phyloP scores from a whole-genome alignment of 345 rosid genomes.

The Chamaenerion angustifolium region DNA sequence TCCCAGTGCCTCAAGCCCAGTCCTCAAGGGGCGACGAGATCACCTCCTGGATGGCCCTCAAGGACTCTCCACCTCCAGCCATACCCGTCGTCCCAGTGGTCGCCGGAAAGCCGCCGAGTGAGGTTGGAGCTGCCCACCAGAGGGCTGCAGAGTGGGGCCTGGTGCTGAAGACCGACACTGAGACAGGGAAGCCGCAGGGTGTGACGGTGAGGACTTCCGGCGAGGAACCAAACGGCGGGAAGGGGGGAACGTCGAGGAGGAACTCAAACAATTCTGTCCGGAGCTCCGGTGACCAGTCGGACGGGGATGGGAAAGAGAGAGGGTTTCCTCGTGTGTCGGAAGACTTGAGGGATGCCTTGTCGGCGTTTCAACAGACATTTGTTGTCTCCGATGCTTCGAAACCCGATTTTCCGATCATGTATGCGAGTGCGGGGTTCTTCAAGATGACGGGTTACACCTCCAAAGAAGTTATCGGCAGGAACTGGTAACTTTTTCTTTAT shows the following conservation, averaged over 20 bases:
- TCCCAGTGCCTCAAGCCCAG: slow-evolving; percentile 11
- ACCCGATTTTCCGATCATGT: slow-evolving; percentile 78
- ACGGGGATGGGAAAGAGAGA: slow-evolving; percentile 28
- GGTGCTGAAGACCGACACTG: slow-evolving; percentile 54
- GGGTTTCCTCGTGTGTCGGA: slow-evolving; percentile 70
- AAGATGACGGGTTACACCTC: slow-evolving; percentile 95
- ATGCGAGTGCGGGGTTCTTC: slow-evolving; percentile 97
- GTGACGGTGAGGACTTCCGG: slow-evolving; percentile 70
- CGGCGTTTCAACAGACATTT: slow-evolving; percentile 86
- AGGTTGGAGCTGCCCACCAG: slow-evolving; percentile 45
- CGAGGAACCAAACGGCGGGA: slow-evolving; percentile 23
- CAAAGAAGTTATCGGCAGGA: slow-evolving; percentile 85
- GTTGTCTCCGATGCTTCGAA: slow-evolving; percentile 93
- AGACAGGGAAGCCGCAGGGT: slow-evolving; percentile 78
- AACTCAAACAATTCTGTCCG: slow-evolving; percentile 58
- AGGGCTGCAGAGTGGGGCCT: slow-evolving; percentile 99
- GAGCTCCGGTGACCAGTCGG: slow-evolving; percentile 60
- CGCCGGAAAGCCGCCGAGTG: slow-evolving; percentile 16
- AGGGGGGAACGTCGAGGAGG: slow-evolving; percentile 32
- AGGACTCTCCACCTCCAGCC: slow-evolving; percentile 20
- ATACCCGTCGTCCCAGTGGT: slow-evolving; percentile 4
- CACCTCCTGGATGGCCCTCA: slow-evolving; percentile 91
- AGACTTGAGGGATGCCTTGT: slow-evolving; percentile 63
- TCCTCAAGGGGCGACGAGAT: slow-evolving; percentile 29
- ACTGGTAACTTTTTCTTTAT: slow-evolving; percentile 33